Evolutionary conservation across 352 stramenopile species (phyloP), one percentile per base, ranked within the genome.

Genomic region (Pythium rhizo-oryzae): DNA sequence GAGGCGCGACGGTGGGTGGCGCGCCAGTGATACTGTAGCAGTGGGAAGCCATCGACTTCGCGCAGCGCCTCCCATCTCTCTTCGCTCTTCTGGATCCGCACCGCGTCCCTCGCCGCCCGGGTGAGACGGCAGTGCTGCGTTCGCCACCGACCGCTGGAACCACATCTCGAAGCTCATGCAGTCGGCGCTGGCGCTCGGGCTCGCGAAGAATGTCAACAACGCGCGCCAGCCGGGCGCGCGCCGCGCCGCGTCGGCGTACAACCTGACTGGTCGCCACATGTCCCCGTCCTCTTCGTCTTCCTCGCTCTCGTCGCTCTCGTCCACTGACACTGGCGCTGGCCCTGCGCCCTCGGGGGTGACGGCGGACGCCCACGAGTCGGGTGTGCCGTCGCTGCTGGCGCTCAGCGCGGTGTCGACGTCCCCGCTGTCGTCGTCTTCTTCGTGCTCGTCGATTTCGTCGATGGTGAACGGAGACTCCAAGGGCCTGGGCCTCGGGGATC

Each of bases 141-240:
- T 33, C 28, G 28, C 28, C 28, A 6, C 28, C 28, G 28, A 33
- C 28, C 28, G 2, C 28, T 2, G 6, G 2, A 7, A 33, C 28
- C 28, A n/a, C 28, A 7, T 33, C 28, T 33, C 28, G 28, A n/a
- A n/a, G 16, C 80, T 91, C 52, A 67, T 79, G 46, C n/a, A n/a
- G n/a, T n/a, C n/a, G n/a, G n/a, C n/a, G n/a, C n/a, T n/a, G n/a
- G n/a, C n/a, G n/a, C 79, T 84, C 49, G 80, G 78, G 0, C 67
- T 89, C 60, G 78, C 83, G 56, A 91, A 89, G 71, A 89, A 84
- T 77, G 82, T 88, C 68, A 90, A 85, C 68, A 90, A 84, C 51
- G 59, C 76, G 24, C 66, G 85, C 44, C 79, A 66, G 41, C 59
- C 79, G 18, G 71, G 73, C 43, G 82, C 84, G 55, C 76, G 82